A percentile compares a stretch with the other conserved stretches of the same genome.
Conservation (phyloP, 306 rosid species). For the Medicago lupulina region DNA sequence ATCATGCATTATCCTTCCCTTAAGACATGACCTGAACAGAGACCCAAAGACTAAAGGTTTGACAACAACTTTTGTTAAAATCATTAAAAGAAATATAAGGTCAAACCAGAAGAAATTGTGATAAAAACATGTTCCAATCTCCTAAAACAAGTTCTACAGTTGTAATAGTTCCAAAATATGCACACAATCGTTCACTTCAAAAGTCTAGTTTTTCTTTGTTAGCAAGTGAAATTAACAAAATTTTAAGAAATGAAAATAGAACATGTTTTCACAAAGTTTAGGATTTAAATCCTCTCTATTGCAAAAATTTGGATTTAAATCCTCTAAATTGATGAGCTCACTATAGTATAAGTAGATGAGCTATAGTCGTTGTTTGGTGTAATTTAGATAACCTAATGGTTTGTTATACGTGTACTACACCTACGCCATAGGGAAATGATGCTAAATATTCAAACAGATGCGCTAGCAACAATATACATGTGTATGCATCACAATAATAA, state of each 20-base stretch:
- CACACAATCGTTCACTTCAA: too few relatives aligned
- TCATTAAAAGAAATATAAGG: neutral
- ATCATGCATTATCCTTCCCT: constrained; percentile 25
- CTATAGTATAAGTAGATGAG: neutral
- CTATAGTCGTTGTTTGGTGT: neutral
- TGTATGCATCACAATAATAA: neutral
- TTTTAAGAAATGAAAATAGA: too few relatives aligned
- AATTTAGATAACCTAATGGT: neutral
- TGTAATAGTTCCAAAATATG: neutral
- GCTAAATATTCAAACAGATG: constrained; percentile 60
- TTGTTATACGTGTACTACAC: neutral
- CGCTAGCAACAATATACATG: neutral
- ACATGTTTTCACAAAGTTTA: neutral
- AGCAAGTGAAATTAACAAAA: too few relatives aligned
- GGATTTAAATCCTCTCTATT: neutral
- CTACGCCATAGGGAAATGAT: constrained; percentile 59
- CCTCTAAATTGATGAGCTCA: neutral
- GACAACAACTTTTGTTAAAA: neutral
- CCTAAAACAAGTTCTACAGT: constrained; percentile 9
- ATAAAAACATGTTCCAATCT: neutral
- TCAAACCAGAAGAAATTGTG: neutral
- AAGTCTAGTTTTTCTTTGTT: too few relatives aligned
- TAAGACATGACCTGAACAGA: constrained; percentile 15
- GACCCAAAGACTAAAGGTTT: neutral
- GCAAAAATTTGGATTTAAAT: neutral